A percentile compares a stretch with the other conserved stretches of the same genome.
Conservation (phyloP, 1,139 yeast genomes). For the Yamadazyma spencermartinsiae region DNA sequence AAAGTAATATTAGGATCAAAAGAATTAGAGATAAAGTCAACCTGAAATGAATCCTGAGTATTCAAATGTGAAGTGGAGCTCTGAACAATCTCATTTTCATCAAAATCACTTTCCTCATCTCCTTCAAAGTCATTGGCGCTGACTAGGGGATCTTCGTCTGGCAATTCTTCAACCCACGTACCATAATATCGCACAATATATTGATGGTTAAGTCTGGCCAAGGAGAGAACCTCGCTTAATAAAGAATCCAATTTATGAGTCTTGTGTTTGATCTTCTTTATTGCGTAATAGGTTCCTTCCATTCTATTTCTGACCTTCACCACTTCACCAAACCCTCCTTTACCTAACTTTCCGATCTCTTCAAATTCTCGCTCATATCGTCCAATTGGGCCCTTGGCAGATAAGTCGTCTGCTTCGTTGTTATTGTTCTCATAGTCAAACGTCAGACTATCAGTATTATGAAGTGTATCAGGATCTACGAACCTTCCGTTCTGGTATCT, state of each 20-base stretch:
- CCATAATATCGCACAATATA: slow-evolving; percentile 95
- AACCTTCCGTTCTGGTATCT: slow-evolving; percentile 15
- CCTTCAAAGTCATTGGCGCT: slow-evolving; percentile 11
- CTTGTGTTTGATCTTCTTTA: slow-evolving; percentile 85
- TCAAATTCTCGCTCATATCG: slow-evolving; percentile 73
- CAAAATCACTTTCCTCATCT: slow-evolving; percentile 22
- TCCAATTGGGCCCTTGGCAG: slow-evolving; percentile 20
- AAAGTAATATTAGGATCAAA: slow-evolving; percentile 61
- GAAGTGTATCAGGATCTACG: not conserved
- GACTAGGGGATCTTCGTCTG: slow-evolving; percentile 7
- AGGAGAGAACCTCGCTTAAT: slow-evolving; percentile 84
- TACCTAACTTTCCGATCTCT: slow-evolving; percentile 88
- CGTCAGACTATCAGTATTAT: not conserved
- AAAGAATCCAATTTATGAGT: slow-evolving; percentile 78
- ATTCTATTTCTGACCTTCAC: slow-evolving; percentile 90
- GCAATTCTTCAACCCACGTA: slow-evolving; percentile 89
- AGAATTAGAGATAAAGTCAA: slow-evolving; percentile 70
- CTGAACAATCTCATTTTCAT: slow-evolving; percentile 17
- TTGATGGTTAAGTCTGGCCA: slow-evolving; percentile 91
- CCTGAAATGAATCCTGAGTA: slow-evolving; percentile 41
- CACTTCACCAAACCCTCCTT: slow-evolving; percentile 97
- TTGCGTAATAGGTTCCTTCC: slow-evolving; percentile 94
- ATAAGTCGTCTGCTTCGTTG: not conserved
- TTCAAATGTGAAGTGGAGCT: slow-evolving; percentile 33
- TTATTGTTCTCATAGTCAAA: not conserved